Conservation (phyloP, 352 stramenopile species). For the Phytophthora boehmeriae region DNA sequence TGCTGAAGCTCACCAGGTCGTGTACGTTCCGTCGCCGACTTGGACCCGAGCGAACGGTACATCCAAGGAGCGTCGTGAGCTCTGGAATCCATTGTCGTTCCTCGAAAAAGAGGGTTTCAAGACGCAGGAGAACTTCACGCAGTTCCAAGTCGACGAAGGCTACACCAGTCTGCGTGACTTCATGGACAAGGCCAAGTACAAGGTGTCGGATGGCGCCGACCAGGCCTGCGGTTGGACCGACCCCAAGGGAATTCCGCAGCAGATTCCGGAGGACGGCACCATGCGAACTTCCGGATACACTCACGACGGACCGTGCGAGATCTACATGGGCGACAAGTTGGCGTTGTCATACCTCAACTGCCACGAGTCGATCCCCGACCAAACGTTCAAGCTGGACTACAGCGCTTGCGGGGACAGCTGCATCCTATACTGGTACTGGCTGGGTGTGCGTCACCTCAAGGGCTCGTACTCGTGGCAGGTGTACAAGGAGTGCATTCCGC, state of each 20-base stretch:
- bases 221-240: constrained; percentile 42
- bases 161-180: constrained; percentile 52
- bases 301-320: constrained; percentile 46
- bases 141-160: constrained; percentile 39
- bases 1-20: constrained; percentile 40
- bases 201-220: constrained; percentile 29
- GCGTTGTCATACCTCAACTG: constrained; percentile 39
- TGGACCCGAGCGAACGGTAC: constrained; percentile 35
- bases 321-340: constrained; percentile 47
- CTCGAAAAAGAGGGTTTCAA: constrained; percentile 52
- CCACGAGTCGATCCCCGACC: constrained; percentile 37
- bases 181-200: constrained; percentile 49
- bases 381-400: constrained; percentile 37
- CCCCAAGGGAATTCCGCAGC: constrained; percentile 31
- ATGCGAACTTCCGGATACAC: constrained; percentile 54
- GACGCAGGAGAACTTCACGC: constrained; percentile 49
- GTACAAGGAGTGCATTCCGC: constrained; percentile 52
- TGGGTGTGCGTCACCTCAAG: constrained; percentile 38
- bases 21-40: constrained; percentile 44
- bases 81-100: constrained; percentile 51
- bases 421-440: constrained; percentile 43
- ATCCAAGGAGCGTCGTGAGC: constrained; percentile 30
- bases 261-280: constrained; percentile 36
- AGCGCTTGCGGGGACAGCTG: constrained; percentile 39
- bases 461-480: constrained; percentile 48